phyloP scores from a whole-genome alignment of 1,139 yeast genomes.

The Nadsonia starkeyi-henricii region DNA sequence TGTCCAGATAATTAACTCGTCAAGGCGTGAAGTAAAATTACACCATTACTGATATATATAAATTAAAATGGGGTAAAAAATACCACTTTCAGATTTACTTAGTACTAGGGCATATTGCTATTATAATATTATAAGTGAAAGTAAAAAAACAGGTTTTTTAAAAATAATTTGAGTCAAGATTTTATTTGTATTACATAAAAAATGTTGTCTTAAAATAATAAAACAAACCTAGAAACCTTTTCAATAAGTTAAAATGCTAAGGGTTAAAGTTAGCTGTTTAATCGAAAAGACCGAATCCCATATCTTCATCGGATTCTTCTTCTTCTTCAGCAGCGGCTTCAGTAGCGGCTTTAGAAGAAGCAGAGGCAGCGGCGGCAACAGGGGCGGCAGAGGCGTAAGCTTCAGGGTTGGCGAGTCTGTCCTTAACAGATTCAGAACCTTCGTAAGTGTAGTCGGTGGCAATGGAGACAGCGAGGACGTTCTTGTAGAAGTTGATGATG shows the following conservation, averaged over 20 bases:
- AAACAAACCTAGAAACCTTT: background rate
- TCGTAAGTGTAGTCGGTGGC: constrained; percentile 99
- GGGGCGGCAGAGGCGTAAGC: constrained; percentile 98
- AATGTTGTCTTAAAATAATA: background rate
- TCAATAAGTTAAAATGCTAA: background rate
- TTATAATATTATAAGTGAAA: background rate
- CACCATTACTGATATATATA: too few relatives aligned
- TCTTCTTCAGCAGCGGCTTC: constrained; percentile 67
- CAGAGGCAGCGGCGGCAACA: constrained; percentile 57
- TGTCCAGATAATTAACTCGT: too few relatives aligned
- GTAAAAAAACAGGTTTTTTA: too few relatives aligned
- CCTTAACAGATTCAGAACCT: constrained; percentile 98
- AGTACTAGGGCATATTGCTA: too few relatives aligned
- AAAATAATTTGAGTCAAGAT: background rate
- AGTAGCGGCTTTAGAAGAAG: constrained; percentile 48
- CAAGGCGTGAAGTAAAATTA: too few relatives aligned
- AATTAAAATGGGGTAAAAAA: too few relatives aligned
- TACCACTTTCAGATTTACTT: too few relatives aligned
- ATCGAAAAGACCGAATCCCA: constrained; percentile 99
- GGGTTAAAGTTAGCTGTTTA: constrained; percentile 27
- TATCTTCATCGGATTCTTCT: constrained; percentile 67
- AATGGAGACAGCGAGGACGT: constrained; percentile 90
- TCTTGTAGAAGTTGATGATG: constrained; percentile 98
- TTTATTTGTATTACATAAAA: background rate
- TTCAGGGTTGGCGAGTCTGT: constrained; percentile 99